Evolutionary conservation across 371 early-diverging fungal species (phyloP).

Genomic region (Conidiobolus incongruus): DNA sequence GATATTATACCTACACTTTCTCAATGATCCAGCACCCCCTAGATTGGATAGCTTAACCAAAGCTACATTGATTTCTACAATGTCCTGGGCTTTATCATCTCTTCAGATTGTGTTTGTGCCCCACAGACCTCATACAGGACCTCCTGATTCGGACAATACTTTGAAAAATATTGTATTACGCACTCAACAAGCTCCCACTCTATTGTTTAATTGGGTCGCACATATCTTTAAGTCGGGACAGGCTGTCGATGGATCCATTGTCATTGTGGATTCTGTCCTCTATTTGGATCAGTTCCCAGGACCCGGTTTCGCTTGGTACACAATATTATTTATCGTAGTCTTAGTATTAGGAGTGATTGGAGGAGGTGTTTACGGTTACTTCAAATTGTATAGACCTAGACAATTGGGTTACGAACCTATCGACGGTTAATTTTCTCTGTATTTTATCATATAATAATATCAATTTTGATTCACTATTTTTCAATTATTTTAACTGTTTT

Average conservation of each 20-base stretch:
- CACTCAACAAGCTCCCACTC: neutral
- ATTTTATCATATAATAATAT: no score
- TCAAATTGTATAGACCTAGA: neutral
- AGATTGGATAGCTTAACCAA: neutral
- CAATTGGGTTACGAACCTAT: neutral
- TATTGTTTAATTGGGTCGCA: neutral
- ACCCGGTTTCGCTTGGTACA: neutral
- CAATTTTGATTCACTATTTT: no score
- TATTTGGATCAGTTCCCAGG: neutral
- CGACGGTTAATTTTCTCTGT: neutral
- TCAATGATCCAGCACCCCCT: neutral
- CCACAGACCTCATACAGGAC: neutral
- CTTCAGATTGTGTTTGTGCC: neutral
- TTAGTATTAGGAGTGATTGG: neutral
- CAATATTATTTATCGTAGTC: neutral
- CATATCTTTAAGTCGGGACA: neutral
- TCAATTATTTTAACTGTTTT: no score
- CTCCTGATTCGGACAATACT: neutral
- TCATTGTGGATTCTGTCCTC: neutral
- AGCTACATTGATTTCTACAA: neutral
- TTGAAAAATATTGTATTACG: neutral
- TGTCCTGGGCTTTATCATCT: neutral
- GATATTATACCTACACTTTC: constrained; percentile 1
- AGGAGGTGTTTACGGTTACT: neutral
- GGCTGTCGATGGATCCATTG: neutral